Conservation (phyloP, 257 asterid genomes). For the Dorcoceras hygrometricum region DNA sequence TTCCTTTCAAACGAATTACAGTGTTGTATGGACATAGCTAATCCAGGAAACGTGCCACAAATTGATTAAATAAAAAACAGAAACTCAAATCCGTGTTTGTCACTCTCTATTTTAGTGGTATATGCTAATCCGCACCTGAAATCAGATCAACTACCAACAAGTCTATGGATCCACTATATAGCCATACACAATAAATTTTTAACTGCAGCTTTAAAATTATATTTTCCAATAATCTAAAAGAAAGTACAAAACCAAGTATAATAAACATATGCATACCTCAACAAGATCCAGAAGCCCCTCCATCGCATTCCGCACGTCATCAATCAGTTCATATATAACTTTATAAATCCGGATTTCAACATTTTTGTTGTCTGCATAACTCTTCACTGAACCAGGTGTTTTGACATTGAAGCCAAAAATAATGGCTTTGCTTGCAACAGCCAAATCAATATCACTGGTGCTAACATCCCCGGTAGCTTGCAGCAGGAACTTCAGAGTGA, state of each 20-base stretch:
- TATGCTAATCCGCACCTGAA: neutral
- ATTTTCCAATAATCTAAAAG: neutral
- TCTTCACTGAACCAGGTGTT: slow-evolving; percentile 81
- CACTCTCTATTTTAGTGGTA: neutral
- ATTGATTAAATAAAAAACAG: slow-evolving; percentile 10
- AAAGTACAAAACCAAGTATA: neutral
- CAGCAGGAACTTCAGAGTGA: slow-evolving; percentile 85
- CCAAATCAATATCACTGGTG: slow-evolving; percentile 90
- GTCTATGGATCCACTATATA: neutral
- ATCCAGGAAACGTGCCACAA: neutral
- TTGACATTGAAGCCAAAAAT: slow-evolving; percentile 85
- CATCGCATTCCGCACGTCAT: slow-evolving; percentile 90
- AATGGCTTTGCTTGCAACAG: slow-evolving; percentile 84
- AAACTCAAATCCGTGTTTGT: neutral
- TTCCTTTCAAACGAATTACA: neutral
- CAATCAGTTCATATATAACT: slow-evolving; percentile 93
- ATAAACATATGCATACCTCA: slow-evolving; percentile 54
- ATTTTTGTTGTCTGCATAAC: slow-evolving; percentile 60
- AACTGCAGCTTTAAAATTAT: neutral
- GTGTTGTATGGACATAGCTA: neutral
- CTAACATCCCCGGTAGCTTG: slow-evolving; percentile 92
- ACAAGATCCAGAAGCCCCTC: slow-evolving; percentile 91
- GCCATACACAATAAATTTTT: neutral
- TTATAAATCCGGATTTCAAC: slow-evolving; percentile 80
- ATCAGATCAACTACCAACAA: slow-evolving; percentile 10